Conservation (phyloP, 2,329 filamentous ascomycete genomes). For the Aspergillus alliaceus region DNA sequence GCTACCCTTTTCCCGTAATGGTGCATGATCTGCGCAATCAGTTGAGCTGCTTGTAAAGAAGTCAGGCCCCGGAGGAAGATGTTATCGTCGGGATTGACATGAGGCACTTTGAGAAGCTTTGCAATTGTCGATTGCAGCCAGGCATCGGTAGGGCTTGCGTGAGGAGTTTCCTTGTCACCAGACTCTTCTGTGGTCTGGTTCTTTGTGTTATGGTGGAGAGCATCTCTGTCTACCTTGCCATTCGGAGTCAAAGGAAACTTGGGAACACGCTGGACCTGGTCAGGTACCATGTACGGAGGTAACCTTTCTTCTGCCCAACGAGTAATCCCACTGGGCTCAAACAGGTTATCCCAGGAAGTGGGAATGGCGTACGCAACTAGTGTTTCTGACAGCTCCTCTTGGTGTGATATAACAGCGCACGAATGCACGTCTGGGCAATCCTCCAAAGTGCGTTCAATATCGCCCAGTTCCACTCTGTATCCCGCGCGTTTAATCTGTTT, state of each 20-base stretch:
- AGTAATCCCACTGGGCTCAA: constrained; percentile 35
- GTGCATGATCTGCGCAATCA: not conserved
- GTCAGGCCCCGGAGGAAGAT: not conserved
- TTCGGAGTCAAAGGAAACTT: constrained; percentile 29
- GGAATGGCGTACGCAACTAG: constrained; percentile 21
- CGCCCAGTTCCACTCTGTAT: constrained; percentile 83
- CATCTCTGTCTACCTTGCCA: not conserved
- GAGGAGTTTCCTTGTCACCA: not conserved
- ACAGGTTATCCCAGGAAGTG: not conserved
- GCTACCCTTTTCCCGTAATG: too few relatives aligned
- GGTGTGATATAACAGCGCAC: not conserved
- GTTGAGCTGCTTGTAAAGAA: not conserved
- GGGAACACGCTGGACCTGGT: constrained; percentile 65
- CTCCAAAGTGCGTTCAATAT: constrained; percentile 72
- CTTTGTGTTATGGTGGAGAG: constrained; percentile 44
- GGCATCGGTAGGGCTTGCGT: too few relatives aligned
- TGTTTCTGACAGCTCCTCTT: not conserved
- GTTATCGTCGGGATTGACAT: not conserved
- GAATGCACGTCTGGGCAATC: not conserved
- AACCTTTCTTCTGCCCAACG: not conserved
- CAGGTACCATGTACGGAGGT: constrained; percentile 58
- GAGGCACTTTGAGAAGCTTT: not conserved
- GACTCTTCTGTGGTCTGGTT: not conserved
- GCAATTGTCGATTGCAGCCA: not conserved
- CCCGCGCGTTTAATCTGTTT: constrained; percentile 87